Evolutionary conservation across 2,329 filamentous ascomycete species (phyloP).

Genomic region (Paecilomyces fulvus): DNA sequence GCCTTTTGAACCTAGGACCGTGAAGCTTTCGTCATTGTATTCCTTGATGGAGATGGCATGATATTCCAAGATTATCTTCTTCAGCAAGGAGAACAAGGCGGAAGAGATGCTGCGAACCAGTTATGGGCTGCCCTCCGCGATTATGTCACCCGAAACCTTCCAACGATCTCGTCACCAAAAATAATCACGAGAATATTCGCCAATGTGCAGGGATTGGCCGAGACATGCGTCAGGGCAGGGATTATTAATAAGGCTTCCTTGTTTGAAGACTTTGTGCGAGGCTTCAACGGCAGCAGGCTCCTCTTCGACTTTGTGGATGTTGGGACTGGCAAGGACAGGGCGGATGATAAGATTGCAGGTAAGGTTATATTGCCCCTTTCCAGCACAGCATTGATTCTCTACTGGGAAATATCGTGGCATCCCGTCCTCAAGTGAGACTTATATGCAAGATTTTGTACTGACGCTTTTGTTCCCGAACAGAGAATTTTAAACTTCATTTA

Average conservation of each 20-base stretch:
- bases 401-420: background rate
- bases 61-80: slow-evolving; percentile 47
- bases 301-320: slow-evolving; percentile 46
- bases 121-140: slow-evolving; percentile 37
- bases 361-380: slow-evolving; percentile 11
- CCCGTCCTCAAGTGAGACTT: background rate
- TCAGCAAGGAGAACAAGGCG: slow-evolving; percentile 43
- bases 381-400: background rate
- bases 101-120: slow-evolving; percentile 43
- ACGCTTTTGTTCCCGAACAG: slow-evolving; percentile 24
- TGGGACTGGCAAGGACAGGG: slow-evolving; percentile 36
- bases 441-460: slow-evolving; percentile 16
- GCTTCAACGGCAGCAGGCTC: slow-evolving; percentile 45
- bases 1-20: slow-evolving; percentile 30
- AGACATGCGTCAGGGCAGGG: slow-evolving; percentile 40
- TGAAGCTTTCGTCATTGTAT: slow-evolving; percentile 46
- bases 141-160: slow-evolving; percentile 35
- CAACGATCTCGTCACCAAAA: slow-evolving; percentile 37
- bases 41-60: slow-evolving; percentile 50
- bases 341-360: slow-evolving; percentile 43
- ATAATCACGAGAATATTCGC: slow-evolving; percentile 47
- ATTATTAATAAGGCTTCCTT: slow-evolving; percentile 33
- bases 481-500: slow-evolving; percentile 47
- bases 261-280: slow-evolving; percentile 46
- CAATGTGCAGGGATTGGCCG: slow-evolving; percentile 44